phyloP scores from a whole-genome alignment of 441 rosid species.

The Hura crepitans region DNA sequence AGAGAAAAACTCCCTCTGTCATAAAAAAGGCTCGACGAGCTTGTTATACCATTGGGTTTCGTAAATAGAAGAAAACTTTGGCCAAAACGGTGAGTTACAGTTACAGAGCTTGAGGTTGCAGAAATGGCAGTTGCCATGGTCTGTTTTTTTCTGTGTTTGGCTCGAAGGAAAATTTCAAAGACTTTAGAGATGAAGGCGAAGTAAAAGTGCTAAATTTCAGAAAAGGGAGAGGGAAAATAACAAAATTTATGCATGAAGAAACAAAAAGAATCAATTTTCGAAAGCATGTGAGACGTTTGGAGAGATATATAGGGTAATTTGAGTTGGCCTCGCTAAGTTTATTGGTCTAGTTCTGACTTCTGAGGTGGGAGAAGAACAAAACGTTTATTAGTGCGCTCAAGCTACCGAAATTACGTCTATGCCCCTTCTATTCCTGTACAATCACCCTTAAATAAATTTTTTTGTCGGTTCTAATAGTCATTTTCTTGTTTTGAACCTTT shows the following conservation, averaged over 20 bases:
- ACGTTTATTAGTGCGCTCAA: too few species aligned
- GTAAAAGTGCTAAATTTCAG: neutral
- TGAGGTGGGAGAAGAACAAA: too few species aligned
- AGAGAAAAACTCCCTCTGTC: neutral
- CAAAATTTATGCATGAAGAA: neutral
- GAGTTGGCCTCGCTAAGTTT: too few species aligned
- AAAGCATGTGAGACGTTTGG: too few species aligned
- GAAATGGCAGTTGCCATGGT: constrained; percentile 30
- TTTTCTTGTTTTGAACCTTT: too few species aligned
- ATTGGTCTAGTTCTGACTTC: too few species aligned
- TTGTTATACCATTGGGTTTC: neutral
- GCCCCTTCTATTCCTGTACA: too few species aligned
- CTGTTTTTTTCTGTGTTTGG: neutral
- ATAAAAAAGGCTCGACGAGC: neutral
- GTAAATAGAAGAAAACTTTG: neutral
- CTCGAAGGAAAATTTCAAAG: neutral
- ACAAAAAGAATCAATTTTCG: neutral
- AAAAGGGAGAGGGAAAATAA: neutral
- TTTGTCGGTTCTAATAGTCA: too few species aligned
- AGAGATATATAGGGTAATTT: neutral
- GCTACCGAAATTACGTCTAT: too few species aligned
- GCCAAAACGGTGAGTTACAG: neutral
- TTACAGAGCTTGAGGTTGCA: constrained; percentile 17
- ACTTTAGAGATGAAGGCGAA: too few species aligned
- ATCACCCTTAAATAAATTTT: neutral